phyloP scores from a whole-genome alignment of 2,329 filamentous ascomycete species.

The Capronia epimyces region DNA sequence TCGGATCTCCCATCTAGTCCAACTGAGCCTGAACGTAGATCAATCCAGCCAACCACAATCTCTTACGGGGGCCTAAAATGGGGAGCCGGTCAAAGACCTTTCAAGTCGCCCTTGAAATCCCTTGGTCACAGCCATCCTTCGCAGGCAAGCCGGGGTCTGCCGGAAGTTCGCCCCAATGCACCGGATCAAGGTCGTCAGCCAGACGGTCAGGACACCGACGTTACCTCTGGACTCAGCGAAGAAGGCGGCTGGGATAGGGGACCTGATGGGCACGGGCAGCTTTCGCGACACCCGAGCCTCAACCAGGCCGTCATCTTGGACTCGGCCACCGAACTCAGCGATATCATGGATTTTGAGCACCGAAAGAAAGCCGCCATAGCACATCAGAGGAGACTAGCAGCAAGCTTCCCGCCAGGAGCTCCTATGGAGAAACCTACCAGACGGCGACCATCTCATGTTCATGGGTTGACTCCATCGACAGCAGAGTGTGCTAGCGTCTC shows the following conservation, averaged over 20 bases:
- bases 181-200: neutral
- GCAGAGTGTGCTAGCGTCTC: too few species aligned
- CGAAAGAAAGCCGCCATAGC: constrained; percentile 36
- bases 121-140: neutral
- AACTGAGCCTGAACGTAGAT: neutral
- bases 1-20: neutral
- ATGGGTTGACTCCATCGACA: neutral
- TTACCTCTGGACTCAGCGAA: too few species aligned
- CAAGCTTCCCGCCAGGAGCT: neutral
- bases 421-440: neutral
- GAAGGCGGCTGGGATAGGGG: neutral
- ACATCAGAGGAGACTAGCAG: constrained; percentile 24
- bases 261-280: neutral
- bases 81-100: constrained; percentile 15
- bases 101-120: constrained; percentile 11
- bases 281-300: neutral
- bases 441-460: neutral
- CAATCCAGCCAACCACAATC: neutral
- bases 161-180: neutral
- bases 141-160: constrained; percentile 7
- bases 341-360: constrained; percentile 38
- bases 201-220: neutral
- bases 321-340: constrained; percentile 27
- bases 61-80: constrained; percentile 16
- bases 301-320: neutral